Base-by-base conservation (phyloP, 1,284 basidiomycete species). In the Melampsora medusae region DNA sequence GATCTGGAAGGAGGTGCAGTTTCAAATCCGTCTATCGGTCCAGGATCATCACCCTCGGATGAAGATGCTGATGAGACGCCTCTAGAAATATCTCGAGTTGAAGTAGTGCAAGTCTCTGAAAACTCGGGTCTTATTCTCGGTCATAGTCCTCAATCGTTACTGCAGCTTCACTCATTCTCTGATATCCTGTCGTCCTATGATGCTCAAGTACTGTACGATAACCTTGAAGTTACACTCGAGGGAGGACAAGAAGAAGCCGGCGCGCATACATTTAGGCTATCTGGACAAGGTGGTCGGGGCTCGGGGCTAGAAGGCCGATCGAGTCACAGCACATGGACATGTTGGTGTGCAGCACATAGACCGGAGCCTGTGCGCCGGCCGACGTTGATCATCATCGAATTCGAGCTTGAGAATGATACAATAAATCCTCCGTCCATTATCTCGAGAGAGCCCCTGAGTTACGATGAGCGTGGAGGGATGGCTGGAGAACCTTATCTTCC, bases 291-390 rank as follows among this genome's bases (percentile, higher is more conserved):
- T 17, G 50, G 77, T 2, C 78, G 80, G 0, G 80, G 81, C 14
- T 75, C 79, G 1, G 79, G 79, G 67, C 49, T 60, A 62, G 78
- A 78, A 77, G 78, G 77, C 67, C 77, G 77, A 69, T 77, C 86
- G 86, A 31, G 88, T 88, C 0, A 89, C 90, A 78, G 85, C 19
- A 84, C 85, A n/a, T 94, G 92, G 92, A 89, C 88, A 0, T 92
- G 90, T 79, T 93, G 92, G 91, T 92, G 91, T 79, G 91, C 91
- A 0, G 87, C 90, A 0, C 91, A 93, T 82, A 86, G 90, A 12
- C 88, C 88, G 79, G 60, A 80, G 66, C 77, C 31, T 78, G 79
- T 80, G 53, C 82, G 59, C 77, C 81, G 77, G 68, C 80, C 76
- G 78, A 80, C 83, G 71, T 81, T 87, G 68, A 87, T 92, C 79